These are phyloP conservation scores for Metschnikowia santaceciliae DNA, from an alignment of 805 yeast genomes.

Conservation along the genomic window DNA sequence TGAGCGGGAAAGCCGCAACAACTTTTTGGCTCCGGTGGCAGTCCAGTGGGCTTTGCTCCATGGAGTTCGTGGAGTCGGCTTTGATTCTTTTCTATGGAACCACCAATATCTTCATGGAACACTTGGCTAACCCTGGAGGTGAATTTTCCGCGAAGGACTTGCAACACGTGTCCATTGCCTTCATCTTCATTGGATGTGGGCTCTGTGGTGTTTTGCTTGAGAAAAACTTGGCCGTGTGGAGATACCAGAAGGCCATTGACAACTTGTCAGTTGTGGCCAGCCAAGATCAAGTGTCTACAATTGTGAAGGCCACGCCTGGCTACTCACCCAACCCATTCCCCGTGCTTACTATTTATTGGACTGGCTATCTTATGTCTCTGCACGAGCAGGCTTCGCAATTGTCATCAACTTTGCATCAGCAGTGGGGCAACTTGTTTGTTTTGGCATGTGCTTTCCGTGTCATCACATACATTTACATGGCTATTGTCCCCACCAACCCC, in stretches of 20 bases:
- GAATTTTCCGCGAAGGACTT: constrained; percentile 86
- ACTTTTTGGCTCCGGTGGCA: constrained; percentile 36
- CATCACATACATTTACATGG: constrained; percentile 49
- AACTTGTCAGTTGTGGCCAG: constrained; percentile 10
- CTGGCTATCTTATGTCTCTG: constrained; percentile 92
- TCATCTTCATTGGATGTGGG: constrained; percentile 89
- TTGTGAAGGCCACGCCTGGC: constrained; percentile 54
- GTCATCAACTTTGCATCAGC: constrained; percentile 78
- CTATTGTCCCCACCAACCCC: constrained; percentile 38
- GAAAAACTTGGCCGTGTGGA: constrained; percentile 58
- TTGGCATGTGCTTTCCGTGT: constrained; percentile 77
- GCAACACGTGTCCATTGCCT: constrained; percentile 88
- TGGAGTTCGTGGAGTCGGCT: constrained; percentile 81
- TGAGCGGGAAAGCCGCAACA: constrained; percentile 21
- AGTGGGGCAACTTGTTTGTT: constrained; percentile 89
- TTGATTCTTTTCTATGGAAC: constrained; percentile 83
- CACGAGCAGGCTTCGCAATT: constrained; percentile 80
- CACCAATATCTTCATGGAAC: constrained; percentile 89
- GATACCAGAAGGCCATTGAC: constrained; percentile 39
- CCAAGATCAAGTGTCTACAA: constrained; percentile 8
- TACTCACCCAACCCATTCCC: constrained; percentile 95
- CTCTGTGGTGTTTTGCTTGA: constrained; percentile 86
- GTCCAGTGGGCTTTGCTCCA: constrained; percentile 53
- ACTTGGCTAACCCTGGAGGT: constrained; percentile 63
- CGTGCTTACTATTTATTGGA: constrained; percentile 89